Percentiles rank a stretch among this genome's conserved stretches.
Conservation (phyloP, 768 basidiomycete species). For the Calvatia gigantea region DNA sequence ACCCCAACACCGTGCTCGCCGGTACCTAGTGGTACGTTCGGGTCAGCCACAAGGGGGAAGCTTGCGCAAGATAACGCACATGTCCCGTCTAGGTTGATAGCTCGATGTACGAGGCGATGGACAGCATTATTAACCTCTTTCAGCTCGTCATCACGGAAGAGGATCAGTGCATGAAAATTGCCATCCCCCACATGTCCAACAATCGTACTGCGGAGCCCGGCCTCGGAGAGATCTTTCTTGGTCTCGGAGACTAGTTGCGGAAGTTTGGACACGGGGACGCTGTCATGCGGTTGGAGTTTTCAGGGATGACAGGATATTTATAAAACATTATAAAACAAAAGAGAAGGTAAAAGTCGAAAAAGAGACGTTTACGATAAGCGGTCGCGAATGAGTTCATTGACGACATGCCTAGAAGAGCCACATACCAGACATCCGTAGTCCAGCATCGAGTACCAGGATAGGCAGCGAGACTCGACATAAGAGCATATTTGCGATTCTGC, state of each 20-base stretch:
- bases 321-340: neutral
- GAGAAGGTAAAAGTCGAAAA: neutral
- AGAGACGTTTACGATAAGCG: neutral
- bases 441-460: conserved; percentile 66
- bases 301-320: neutral
- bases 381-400: neutral
- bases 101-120: conserved; percentile 69
- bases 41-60: neutral
- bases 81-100: conserved; percentile 71
- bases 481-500: conserved; percentile 82
- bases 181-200: conserved; percentile 84
- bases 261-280: conserved; percentile 67
- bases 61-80: conserved; percentile 40
- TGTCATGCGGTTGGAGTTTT: conserved; percentile 17
- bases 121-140: conserved; percentile 53
- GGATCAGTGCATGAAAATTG: conserved; percentile 50
- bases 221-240: conserved; percentile 65
- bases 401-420: neutral
- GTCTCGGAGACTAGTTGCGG: conserved; percentile 75
- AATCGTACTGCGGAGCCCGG: conserved; percentile 61
- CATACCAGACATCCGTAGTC: conserved; percentile 90
- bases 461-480: conserved; percentile 66
- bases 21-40: conserved; percentile 45
- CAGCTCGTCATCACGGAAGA: conserved; percentile 59
- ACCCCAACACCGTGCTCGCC: conserved; percentile 89